Conservation (phyloP, 1,284 basidiomycete genomes). For the Cryptococcus jaspeensis region DNA sequence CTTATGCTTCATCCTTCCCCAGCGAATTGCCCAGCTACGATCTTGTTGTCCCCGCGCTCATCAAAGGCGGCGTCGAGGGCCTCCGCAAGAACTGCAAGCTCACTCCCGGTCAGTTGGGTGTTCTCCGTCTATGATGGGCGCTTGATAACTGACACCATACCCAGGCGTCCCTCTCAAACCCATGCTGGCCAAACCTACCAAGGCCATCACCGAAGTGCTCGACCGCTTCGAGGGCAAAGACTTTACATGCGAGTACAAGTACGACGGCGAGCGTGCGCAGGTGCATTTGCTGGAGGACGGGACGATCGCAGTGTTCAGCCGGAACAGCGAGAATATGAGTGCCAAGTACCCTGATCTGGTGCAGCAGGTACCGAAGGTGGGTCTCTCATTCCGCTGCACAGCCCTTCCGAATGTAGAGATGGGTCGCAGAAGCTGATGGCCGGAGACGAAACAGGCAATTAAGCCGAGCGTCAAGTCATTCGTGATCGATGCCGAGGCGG, state of each 20-base stretch:
- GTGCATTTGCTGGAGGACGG: conserved; percentile 79
- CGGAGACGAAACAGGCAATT: conserved; percentile 63
- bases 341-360: conserved; percentile 98
- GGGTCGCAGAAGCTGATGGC: conserved; percentile 20
- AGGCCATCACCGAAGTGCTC: conserved; percentile 97
- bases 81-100: conserved; percentile 79
- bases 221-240: conserved; percentile 93
- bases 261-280: conserved; percentile 97
- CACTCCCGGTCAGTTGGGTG: conserved; percentile 64
- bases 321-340: conserved; percentile 99
- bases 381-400: conserved; percentile 29
- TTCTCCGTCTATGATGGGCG: background rate
- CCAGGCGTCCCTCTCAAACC: conserved; percentile 86
- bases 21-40: conserved; percentile 96
- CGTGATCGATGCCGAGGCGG: conserved; percentile 80
- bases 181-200: conserved; percentile 99
- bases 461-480: conserved; percentile 73
- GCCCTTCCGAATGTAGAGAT: too few relatives aligned
- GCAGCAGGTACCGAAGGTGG: conserved; percentile 81
- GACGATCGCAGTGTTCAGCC: conserved; percentile 81
- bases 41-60: conserved; percentile 85
- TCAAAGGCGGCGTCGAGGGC: conserved; percentile 72
- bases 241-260: conserved; percentile 99
- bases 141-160: conserved; percentile 3
- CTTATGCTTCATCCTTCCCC: conserved; percentile 2